Conservation (phyloP, 768 basidiomycete species). For the Tephrocybe sp. region DNA sequence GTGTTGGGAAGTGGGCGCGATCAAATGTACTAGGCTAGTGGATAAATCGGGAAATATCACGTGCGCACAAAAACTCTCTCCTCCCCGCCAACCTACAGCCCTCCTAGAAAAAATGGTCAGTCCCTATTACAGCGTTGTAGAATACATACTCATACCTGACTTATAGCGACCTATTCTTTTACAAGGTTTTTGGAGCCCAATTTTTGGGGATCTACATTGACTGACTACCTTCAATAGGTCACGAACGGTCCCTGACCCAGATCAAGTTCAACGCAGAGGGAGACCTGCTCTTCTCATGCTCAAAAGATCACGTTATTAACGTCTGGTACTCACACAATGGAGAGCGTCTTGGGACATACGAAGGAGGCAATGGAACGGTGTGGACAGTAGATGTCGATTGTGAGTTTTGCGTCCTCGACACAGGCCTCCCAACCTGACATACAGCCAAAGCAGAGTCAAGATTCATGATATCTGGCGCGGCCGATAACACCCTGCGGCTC, state of each 20-base stretch:
- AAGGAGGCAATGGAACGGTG: constrained; percentile 93
- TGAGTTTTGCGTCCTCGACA: constrained; percentile 50
- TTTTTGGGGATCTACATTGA: not conserved
- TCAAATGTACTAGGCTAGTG: not conserved
- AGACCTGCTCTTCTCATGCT: constrained; percentile 92
- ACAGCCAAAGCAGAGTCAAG: constrained; percentile 63
- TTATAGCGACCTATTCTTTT: constrained; percentile 70
- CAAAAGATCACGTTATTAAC: constrained; percentile 94
- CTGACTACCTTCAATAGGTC: constrained; percentile 71
- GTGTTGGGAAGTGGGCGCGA: no score
- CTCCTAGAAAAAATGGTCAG: constrained; percentile 34
- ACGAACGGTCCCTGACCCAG: constrained; percentile 96
- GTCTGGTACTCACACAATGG: constrained; percentile 98
- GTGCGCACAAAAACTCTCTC: constrained; percentile 20
- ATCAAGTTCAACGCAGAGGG: constrained; percentile 98
- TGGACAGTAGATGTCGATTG: constrained; percentile 98
- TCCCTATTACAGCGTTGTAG: not conserved
- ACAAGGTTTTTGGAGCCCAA: constrained; percentile 46
- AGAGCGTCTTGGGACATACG: constrained; percentile 94
- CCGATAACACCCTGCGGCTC: constrained; percentile 89
- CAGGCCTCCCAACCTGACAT: not conserved
- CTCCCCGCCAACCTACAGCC: not conserved
- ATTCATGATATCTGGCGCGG: constrained; percentile 88
- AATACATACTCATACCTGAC: not conserved
- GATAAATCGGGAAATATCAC: constrained; percentile 18